These are phyloP conservation scores for Beauveria pseudobassiana DNA, from an alignment of 2,329 filamentous ascomycete genomes.

Conservation along the genomic window DNA sequence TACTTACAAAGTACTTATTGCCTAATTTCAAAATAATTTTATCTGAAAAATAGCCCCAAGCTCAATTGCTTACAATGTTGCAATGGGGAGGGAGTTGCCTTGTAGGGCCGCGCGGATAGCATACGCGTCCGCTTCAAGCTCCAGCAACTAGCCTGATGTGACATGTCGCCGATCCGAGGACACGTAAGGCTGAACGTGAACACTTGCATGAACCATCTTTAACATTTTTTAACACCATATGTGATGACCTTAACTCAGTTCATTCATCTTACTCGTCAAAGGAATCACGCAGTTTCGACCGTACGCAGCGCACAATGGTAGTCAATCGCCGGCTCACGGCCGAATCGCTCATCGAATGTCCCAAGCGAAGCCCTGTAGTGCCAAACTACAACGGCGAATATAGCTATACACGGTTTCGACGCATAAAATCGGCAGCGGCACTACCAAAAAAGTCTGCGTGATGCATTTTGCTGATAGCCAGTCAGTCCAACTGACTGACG, in stretches of 20 bases:
- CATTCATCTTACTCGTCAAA: neutral
- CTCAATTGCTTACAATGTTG: no score
- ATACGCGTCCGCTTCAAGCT: constrained; percentile 4
- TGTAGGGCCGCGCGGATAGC: constrained; percentile 6
- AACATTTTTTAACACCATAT: neutral
- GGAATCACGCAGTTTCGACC: neutral
- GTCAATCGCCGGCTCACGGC: constrained; percentile 21
- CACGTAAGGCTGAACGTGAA: constrained; percentile 3
- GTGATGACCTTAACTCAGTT: neutral
- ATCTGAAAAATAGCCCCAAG: no score
- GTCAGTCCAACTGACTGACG: constrained; percentile 20
- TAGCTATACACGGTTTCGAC: constrained; percentile 33
- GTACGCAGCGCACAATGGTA: neutral
- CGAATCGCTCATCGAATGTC: constrained; percentile 24
- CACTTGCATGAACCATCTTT: neutral
- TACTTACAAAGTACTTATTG: no score
- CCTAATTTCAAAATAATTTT: no score
- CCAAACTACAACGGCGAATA: constrained; percentile 33
- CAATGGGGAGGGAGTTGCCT: no score
- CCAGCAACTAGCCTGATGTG: neutral
- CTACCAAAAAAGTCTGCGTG: constrained; percentile 25
- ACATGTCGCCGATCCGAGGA: neutral
- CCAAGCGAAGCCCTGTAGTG: constrained; percentile 26
- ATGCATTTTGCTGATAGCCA: constrained; percentile 24
- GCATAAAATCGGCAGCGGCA: constrained; percentile 25